A percentile compares a stretch with the other conserved stretches of the same genome.
These are phyloP conservation scores for Eucalyptus pauciflora DNA, from an alignment of 345 rosid genomes.

Conservation along the genomic window DNA sequence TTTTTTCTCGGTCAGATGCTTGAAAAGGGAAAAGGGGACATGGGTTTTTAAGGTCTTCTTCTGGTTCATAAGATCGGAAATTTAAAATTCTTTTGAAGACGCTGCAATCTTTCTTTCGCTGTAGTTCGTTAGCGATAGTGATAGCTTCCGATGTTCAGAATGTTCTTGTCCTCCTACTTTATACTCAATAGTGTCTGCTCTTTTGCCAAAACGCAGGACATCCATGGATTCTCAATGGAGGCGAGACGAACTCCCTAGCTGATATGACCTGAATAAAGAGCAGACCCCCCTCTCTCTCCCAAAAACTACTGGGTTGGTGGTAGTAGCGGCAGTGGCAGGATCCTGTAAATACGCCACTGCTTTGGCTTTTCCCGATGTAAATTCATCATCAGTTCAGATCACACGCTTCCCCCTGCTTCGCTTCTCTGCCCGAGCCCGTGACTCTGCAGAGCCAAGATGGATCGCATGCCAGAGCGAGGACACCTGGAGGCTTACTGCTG, in stretches of 20 bases:
- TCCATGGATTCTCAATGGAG: constrained; percentile 53
- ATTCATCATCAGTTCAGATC: background rate
- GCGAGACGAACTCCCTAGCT: constrained; percentile 24
- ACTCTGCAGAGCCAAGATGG: background rate
- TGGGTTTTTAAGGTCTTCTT: background rate
- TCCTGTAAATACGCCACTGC: background rate
- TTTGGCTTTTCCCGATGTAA: background rate
- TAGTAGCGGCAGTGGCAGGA: background rate
- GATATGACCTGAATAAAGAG: background rate
- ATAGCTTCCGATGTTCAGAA: background rate
- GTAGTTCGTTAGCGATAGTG: background rate
- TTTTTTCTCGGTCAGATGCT: background rate
- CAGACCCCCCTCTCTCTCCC: background rate
- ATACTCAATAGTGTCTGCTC: background rate
- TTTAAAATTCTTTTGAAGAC: background rate
- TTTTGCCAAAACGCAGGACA: constrained; percentile 31
- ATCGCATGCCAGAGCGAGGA: background rate
- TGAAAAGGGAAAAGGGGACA: background rate
- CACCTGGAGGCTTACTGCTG: background rate
- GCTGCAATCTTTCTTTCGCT: background rate
- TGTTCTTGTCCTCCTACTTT: background rate
- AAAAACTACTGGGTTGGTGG: background rate
- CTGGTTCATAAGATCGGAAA: background rate
- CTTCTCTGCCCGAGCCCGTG: background rate
- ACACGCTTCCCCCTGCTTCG: background rate